A percentile compares a stretch with the other conserved stretches of the same genome.
phyloP scores from a whole-genome alignment of 805 yeast genomes.

The Torulaspora quercuum region DNA sequence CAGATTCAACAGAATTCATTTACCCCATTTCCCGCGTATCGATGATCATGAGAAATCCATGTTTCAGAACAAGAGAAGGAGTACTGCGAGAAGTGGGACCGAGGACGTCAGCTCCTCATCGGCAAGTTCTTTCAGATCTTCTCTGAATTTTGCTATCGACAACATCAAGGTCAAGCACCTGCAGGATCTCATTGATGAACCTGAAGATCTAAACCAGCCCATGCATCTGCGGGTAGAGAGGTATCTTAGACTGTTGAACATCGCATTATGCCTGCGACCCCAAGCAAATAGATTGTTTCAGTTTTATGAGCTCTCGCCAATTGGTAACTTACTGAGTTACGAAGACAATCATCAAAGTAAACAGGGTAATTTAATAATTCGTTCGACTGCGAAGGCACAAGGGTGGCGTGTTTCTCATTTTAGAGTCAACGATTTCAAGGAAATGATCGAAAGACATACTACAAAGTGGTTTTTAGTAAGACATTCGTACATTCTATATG shows the following conservation, averaged over 20 bases:
- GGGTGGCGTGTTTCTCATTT: conserved; percentile 97
- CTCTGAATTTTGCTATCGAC: conserved; percentile 20
- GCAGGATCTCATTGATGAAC: conserved; percentile 29
- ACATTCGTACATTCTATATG: conserved; percentile 79
- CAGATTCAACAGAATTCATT: conserved; percentile 23
- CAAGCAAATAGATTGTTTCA: conserved; percentile 81
- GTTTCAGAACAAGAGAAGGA: conserved; percentile 1
- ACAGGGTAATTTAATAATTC: conserved; percentile 78
- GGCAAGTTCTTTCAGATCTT: conserved; percentile 17
- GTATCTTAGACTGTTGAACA: conserved; percentile 62
- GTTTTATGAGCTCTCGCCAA: conserved; percentile 85
- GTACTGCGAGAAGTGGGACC: background rate
- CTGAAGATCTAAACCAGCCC: conserved; percentile 28
- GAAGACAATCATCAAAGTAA: conserved; percentile 83
- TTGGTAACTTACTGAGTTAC: conserved; percentile 75
- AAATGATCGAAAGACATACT: conserved; percentile 87
- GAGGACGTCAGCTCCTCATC: conserved; percentile 4
- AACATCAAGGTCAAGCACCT: conserved; percentile 31
- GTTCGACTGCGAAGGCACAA: conserved; percentile 79
- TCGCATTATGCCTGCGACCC: conserved; percentile 61
- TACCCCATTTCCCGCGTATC: conserved; percentile 33
- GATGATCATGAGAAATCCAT: conserved; percentile 18
- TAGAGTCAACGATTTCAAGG: conserved; percentile 69
- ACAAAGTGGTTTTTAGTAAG: conserved; percentile 90
- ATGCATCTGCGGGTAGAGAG: conserved; percentile 48